phyloP scores from a whole-genome alignment of 1,284 basidiomycete species.

The Fomitiporia mediterranea region DNA sequence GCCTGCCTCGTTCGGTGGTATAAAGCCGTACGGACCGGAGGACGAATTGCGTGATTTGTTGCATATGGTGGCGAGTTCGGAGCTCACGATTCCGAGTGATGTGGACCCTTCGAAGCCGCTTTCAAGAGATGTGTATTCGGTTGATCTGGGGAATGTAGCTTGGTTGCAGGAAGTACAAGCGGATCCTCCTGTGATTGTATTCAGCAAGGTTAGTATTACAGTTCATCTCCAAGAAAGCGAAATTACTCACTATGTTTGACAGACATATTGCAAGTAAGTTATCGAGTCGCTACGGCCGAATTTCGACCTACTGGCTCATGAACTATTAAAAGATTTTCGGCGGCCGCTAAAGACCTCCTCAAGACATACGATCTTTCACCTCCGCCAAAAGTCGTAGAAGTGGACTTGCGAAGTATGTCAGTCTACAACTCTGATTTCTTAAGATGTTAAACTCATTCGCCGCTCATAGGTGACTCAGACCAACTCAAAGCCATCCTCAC shows the following conservation, averaged over 20 bases:
- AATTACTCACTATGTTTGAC: background rate
- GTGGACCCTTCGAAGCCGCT: constrained; percentile 34
- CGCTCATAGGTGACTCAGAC: constrained; percentile 49
- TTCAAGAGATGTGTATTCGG: constrained; percentile 48
- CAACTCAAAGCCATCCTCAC: constrained; percentile 62
- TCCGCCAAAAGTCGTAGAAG: constrained; percentile 66
- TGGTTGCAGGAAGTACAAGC: constrained; percentile 41
- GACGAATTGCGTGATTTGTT: constrained; percentile 23
- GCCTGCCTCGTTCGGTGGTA: background rate
- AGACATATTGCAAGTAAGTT: constrained; percentile 70
- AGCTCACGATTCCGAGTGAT: constrained; percentile 21
- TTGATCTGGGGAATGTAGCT: constrained; percentile 44
- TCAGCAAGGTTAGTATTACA: constrained; percentile 61
- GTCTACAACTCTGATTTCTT: constrained; percentile 3
- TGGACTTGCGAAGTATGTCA: constrained; percentile 62
- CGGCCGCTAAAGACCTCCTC: constrained; percentile 69
- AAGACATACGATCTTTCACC: constrained; percentile 62
- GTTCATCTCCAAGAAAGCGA: background rate
- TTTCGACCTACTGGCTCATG: constrained; percentile 5
- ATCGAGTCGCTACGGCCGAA: background rate
- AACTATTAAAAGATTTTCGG: constrained; percentile 66
- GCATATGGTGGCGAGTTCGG: constrained; percentile 24
- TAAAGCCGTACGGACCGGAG: constrained; percentile 3
- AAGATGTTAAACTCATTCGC: background rate
- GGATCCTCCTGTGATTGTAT: constrained; percentile 65